Base-by-base conservation (phyloP, 2,329 filamentous ascomycete genomes). In the Pseudocercospora ulei region DNA sequence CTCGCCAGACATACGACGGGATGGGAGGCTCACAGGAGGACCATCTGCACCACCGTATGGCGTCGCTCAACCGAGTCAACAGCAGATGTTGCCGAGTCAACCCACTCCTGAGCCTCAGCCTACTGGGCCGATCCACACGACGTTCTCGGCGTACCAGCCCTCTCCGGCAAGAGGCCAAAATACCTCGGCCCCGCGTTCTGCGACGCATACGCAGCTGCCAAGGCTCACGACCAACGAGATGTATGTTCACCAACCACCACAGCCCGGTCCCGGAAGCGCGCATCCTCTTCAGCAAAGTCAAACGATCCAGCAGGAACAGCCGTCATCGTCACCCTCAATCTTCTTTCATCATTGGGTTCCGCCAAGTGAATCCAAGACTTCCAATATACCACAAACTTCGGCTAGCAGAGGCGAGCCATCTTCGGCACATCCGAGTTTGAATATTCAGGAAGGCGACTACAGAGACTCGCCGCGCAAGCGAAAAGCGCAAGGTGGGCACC, bases 301-400 rank as follows among this genome's bases (percentile, higher is more conserved):
- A 38, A 63, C 67, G 5, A 62, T 68, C 29, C 70, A 72, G 43
- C 75, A 78, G 52, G 72, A 80, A 50, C 75, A 77, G 30, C 63
- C 74, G 28, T 69, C 78, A 47, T 72, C 76, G 11, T 83, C 81
- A 25, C 77, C 80, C 0, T 81, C 79, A 13, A 82, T 93, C 31
- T 90, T 84, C 61, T 94, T 94, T 59, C 84, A 93, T 57, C 84
- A 93, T 58, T 94, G 86, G 85, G 82, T 88, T 43, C 86, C 86
- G 29, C 86, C 86, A 8, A 73, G 70, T 48, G 70, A 67, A 38
- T 59, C 62, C 39, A 58, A 72, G 43, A 65, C 70, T 41, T 75
- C 76, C 54, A 39, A 43, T 20, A 78, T 81, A 58, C 80, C 81
- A 44, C 74, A 73, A 55, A 81, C 80, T 46, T 80, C 82, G 56